A percentile compares a stretch with the other conserved stretches of the same genome.
Evolutionary conservation across 1,284 basidiomycete genomes (phyloP).

Genomic region (Uromyces viciae-fabae): DNA sequence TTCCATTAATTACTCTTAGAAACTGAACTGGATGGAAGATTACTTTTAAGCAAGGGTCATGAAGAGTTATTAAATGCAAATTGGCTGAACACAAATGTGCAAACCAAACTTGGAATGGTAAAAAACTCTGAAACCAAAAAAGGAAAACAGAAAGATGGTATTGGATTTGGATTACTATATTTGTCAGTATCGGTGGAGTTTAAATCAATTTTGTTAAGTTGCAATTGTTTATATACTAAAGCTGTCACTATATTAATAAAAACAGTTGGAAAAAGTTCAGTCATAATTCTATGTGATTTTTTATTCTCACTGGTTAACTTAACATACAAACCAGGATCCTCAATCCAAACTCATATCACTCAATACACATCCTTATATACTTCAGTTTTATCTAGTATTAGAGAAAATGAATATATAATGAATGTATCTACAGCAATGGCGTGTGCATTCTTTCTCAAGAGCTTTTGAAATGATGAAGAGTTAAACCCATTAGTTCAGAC

Average conservation of each 20-base stretch:
- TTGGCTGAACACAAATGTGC: not conserved
- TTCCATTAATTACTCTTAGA: too few species aligned
- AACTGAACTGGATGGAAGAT: slow-evolving; percentile 10
- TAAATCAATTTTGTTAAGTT: not conserved
- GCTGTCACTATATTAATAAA: not conserved
- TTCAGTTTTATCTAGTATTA: not conserved
- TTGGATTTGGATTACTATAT: not conserved
- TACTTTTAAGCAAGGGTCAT: not conserved
- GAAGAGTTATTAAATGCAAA: not conserved
- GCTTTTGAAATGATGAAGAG: not conserved
- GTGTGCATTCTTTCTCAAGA: not conserved
- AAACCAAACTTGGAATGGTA: too few species aligned
- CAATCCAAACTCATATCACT: not conserved
- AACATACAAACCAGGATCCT: not conserved
- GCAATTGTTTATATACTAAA: not conserved
- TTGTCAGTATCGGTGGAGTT: not conserved
- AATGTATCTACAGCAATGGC: not conserved
- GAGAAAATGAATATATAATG: not conserved
- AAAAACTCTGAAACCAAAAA: too few species aligned
- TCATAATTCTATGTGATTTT: not conserved
- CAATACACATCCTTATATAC: not conserved
- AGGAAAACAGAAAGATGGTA: not conserved
- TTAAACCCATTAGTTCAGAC: not conserved
- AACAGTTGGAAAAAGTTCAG: not conserved
- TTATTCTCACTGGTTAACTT: not conserved